Evolutionary conservation across 257 asterid species (phyloP), one percentile per base, ranked within the genome.

Genomic region (Penstemon barbatus): DNA sequence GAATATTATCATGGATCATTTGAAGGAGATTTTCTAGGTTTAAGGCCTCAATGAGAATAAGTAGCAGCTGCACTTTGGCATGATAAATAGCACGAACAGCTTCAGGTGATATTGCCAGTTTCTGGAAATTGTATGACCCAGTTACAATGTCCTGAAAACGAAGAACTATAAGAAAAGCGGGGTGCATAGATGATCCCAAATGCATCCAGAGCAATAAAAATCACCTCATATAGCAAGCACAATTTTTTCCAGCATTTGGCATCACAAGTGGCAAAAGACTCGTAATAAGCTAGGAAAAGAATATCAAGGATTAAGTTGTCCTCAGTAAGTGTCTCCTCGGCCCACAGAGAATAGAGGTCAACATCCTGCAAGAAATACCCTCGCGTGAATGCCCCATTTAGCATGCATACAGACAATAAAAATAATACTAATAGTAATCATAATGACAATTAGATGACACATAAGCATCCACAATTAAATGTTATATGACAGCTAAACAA

Each of bases 1-100:
- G 83, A 74, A 69, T 75, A 73, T 82, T 89, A 75, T 94, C 99
- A 63, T 89, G 93, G 80, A 91, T 74, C 97, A 91, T 87, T 68
- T 91, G 97, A 64, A 94, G 92, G 69, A 94, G 89, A 84, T 45
- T 85, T 79, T 94, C 99, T 79, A 94, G 83, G 78, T 94, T 86
- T 77, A 94, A 74, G 64, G 95, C 82, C 81, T 90, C 96, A 13
- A 94, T 91, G 73, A 94, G 96, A 79, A 89, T 84, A 76, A 91
- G 83, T 44, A 88, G 76, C 78, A 94, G 79, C 79, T 87, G 96
- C 73, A 91, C 92, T 87, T 89, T 88, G 63, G 87, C 87, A 80
- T 80, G 90, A 82, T 83, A 83, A 77, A 89, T 81, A 53, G 91
- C 75, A 71, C 65, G 69, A 55, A 71, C 69, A 49, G 97, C 92